Conservation (phyloP, 2,329 filamentous ascomycete species). For the Epichloe aotearoae region DNA sequence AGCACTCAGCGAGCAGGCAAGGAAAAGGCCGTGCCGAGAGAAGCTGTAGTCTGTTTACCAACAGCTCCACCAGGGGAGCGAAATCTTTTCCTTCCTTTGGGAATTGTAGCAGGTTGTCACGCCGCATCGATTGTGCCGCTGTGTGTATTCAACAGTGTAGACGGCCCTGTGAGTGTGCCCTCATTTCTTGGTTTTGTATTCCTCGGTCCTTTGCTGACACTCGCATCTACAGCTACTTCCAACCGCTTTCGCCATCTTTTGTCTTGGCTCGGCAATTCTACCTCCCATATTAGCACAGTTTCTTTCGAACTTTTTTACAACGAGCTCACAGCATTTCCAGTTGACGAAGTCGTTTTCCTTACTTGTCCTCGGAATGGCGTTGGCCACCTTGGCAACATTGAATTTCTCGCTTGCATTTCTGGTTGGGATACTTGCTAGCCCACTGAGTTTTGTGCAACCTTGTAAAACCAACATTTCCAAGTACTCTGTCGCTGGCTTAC, state of each 20-base stretch:
- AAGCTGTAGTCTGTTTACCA: slow-evolving; percentile 14
- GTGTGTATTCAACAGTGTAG: slow-evolving; percentile 70
- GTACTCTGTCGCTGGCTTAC: slow-evolving; percentile 32
- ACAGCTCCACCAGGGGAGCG: slow-evolving; percentile 35
- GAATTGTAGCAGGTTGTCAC: slow-evolving; percentile 59
- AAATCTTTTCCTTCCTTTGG: slow-evolving; percentile 58
- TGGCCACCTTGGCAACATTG: slow-evolving; percentile 83
- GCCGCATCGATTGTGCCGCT: slow-evolving; percentile 68
- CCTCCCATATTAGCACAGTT: slow-evolving; percentile 43
- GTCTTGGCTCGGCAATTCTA: slow-evolving; percentile 39
- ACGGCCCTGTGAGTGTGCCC: slow-evolving; percentile 43
- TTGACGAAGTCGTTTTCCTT: slow-evolving; percentile 85
- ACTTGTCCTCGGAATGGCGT: slow-evolving; percentile 80
- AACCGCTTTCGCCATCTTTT: slow-evolving; percentile 44
- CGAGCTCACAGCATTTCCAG: slow-evolving; percentile 56
- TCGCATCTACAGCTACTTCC: slow-evolving; percentile 37
- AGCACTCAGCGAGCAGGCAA: neutral
- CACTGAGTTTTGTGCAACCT: slow-evolving; percentile 61
- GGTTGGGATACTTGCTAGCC: slow-evolving; percentile 64
- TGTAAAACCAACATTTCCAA: slow-evolving; percentile 25
- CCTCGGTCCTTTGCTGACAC: slow-evolving; percentile 3
- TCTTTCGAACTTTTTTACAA: slow-evolving; percentile 36
- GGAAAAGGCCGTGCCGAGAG: slow-evolving; percentile 12
- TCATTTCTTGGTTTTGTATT: neutral
- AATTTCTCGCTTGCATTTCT: slow-evolving; percentile 90